These are phyloP conservation scores for Thraustochytrium striatum DNA, from an alignment of 352 stramenopile species.

Conservation along the genomic window DNA sequence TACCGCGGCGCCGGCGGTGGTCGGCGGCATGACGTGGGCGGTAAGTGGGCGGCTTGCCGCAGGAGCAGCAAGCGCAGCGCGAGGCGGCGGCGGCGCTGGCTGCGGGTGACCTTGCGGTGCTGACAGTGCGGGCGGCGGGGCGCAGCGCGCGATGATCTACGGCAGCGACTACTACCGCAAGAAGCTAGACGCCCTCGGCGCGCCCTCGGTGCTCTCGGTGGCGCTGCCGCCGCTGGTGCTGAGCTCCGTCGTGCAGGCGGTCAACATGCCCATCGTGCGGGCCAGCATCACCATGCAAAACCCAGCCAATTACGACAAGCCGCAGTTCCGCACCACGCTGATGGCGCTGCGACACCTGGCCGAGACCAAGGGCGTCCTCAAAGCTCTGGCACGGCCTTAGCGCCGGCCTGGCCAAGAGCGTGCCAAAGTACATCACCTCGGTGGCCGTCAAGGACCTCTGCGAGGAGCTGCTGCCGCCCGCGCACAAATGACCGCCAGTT, in stretches of 20 bases:
- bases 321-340: conserved; percentile 59
- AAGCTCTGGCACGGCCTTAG: conserved; percentile 72
- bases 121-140: no score
- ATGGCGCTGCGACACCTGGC: conserved; percentile 61
- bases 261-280: conserved; percentile 76
- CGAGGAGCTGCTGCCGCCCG: conserved; percentile 55
- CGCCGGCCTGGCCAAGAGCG: conserved; percentile 73
- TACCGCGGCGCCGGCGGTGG: conserved; percentile 69
- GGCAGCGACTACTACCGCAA: conserved; percentile 66
- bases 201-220: conserved; percentile 53
- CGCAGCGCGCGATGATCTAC: conserved; percentile 68
- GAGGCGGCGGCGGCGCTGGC: no score
- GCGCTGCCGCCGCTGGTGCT: conserved; percentile 57
- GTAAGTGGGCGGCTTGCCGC: no score
- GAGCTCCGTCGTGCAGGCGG: conserved; percentile 66
- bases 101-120: no score
- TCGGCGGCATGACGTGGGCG: conserved; percentile 79
- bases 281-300: conserved; percentile 70
- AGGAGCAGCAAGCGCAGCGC: no score
- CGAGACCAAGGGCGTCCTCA: conserved; percentile 61
- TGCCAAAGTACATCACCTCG: conserved; percentile 76
- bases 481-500: conserved; percentile 58
- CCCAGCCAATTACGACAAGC: conserved; percentile 58
- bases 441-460: conserved; percentile 74
- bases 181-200: conserved; percentile 55